A percentile compares a stretch with the other conserved stretches of the same genome.
Evolutionary conservation across 2,329 filamentous ascomycete species (phyloP).

Genomic region (Blastomyces gilchristii): DNA sequence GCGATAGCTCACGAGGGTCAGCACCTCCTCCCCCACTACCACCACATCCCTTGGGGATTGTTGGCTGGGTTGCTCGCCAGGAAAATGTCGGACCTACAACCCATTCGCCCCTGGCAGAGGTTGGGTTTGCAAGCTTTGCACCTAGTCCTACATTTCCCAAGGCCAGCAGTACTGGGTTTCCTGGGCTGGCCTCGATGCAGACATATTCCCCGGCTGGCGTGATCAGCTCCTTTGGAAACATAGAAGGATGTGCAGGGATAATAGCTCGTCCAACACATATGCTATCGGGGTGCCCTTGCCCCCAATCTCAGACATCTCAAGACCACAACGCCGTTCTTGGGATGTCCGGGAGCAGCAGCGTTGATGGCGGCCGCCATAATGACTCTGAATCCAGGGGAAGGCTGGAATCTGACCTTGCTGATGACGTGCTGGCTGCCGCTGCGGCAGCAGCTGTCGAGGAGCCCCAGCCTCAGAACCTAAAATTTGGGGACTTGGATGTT

Average conservation of each 20-base stretch:
- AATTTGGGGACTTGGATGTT: conserved; percentile 12
- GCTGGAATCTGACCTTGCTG: background rate
- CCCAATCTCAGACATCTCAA: background rate
- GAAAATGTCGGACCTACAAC: background rate
- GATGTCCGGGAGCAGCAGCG: background rate
- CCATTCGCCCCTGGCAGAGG: background rate
- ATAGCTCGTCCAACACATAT: background rate
- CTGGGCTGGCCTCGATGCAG: background rate
- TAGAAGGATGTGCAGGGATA: background rate
- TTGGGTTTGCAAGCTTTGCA: background rate
- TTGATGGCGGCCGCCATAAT: background rate
- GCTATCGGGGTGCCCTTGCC: background rate
- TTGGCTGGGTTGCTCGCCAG: background rate
- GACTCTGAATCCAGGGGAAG: background rate
- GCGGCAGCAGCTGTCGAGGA: background rate
- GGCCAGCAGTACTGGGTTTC: background rate
- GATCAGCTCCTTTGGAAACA: background rate
- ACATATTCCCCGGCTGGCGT: background rate
- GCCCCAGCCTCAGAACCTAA: background rate
- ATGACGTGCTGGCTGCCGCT: background rate
- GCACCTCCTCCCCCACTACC: background rate
- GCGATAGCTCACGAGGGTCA: background rate
- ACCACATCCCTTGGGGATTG: background rate
- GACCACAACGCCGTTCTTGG: background rate
- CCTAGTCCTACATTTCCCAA: background rate